Conservation (phyloP, 306 rosid species). For the Vicia faba region DNA sequence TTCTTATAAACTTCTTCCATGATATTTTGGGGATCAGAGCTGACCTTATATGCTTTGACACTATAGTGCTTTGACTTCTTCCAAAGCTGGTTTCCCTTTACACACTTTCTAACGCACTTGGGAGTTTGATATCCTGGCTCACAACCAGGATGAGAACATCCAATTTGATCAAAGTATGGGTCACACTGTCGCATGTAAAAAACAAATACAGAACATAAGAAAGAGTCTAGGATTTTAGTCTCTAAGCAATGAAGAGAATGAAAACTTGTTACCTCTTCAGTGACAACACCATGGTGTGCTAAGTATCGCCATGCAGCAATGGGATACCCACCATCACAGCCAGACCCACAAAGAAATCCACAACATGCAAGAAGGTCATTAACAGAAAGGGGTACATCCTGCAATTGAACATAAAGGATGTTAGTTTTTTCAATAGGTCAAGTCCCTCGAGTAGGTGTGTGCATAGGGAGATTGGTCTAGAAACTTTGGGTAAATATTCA, state of each 20-base stretch:
- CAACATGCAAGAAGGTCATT: slow-evolving; percentile 94
- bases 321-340: slow-evolving; percentile 89
- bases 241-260: slow-evolving; percentile 18
- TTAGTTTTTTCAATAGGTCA: slow-evolving; percentile 32
- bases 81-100: slow-evolving; percentile 69
- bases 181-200: slow-evolving; percentile 65
- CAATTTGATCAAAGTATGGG: slow-evolving; percentile 86
- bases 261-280: slow-evolving; percentile 70
- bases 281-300: slow-evolving; percentile 82
- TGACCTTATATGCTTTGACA: slow-evolving; percentile 63
- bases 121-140: slow-evolving; percentile 86
- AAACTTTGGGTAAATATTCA: neutral
- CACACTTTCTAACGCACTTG: slow-evolving; percentile 73
- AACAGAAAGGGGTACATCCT: slow-evolving; percentile 84
- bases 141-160: slow-evolving; percentile 98
- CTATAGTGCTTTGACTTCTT: slow-evolving; percentile 74
- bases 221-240: slow-evolving; percentile 21
- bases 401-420: slow-evolving; percentile 39
- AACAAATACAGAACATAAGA: neutral
- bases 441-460: neutral
- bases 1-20: slow-evolving; percentile 91
- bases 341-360: slow-evolving; percentile 90
- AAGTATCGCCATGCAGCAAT: slow-evolving; percentile 79
- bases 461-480: neutral
- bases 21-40: slow-evolving; percentile 63